Base-by-base conservation (phyloP, 768 basidiomycete genomes). In the Amanita fuliginea region DNA sequence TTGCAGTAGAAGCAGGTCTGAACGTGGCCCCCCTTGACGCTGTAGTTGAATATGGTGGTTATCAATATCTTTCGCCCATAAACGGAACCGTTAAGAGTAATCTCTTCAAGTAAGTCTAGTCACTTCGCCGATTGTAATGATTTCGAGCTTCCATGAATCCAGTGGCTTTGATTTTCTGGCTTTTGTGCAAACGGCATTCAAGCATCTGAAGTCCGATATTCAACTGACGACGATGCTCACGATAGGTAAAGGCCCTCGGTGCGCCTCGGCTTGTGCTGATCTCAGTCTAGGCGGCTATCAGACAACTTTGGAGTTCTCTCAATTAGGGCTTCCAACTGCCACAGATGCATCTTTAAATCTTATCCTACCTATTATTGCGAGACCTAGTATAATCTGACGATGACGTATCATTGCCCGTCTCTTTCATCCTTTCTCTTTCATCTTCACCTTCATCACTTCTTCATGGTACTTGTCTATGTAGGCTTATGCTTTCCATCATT, bases 141-240 rank as follows among this genome's bases (percentile, higher is more conserved):
- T 22, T 40, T 21, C 5, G 3, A 46, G 10, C 39, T 48, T 3
- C 24, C 30, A 8, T 13, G 34, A 37, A 42, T 18, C n/a, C 46
- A 85, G 76, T 30, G 76, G 75, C 4, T 88, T 86, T 59, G 61
- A 80, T 57, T 62, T 87, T 7, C 77, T 80, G 1, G 68, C 63
- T 21, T 86, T 78, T 54, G 75, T 86, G 8, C 73, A 81, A 47
- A 60, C 69, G 14, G 85, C 85, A 6, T 88, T 88, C 66, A 74
- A 77, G 56, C 67, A 77, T 49, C 66, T 88, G 36, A 64, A 68
- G 45, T 75, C 81, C 4, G 82, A 86, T 58, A 75, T 87, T 24
- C 61, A 73, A 19, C 59, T 87, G 18, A 66, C 70, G 13, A 66
- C 75, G 6, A 74, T 68, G 36, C 70, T 87, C 13, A 71, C 63